phyloP scores from a whole-genome alignment of 1,284 basidiomycete species.

The Malassezia caprae region DNA sequence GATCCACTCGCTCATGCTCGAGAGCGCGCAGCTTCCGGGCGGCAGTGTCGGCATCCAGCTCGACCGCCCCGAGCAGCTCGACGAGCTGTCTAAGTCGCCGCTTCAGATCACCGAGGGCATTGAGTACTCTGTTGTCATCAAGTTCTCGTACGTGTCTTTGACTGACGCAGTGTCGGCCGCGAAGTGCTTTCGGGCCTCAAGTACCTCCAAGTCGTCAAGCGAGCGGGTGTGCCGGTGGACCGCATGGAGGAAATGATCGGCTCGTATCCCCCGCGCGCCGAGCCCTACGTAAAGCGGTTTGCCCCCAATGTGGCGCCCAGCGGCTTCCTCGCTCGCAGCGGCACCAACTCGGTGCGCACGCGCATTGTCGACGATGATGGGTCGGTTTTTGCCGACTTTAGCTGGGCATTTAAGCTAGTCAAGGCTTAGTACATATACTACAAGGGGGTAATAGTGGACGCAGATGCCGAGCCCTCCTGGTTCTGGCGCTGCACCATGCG shows the following conservation, averaged over 20 bases:
- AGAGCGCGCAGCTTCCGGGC: conserved; percentile 47
- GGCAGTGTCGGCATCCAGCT: conserved; percentile 51
- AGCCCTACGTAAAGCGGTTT: conserved; percentile 49
- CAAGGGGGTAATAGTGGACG: not conserved
- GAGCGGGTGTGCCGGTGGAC: conserved; percentile 65
- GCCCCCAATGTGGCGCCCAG: conserved; percentile 48
- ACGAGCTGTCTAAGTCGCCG: conserved; percentile 55
- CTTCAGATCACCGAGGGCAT: conserved; percentile 56
- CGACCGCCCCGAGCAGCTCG: conserved; percentile 50
- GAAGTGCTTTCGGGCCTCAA: conserved; percentile 73
- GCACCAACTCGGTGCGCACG: conserved; percentile 64
- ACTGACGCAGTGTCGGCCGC: conserved; percentile 54
- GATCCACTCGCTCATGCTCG: conserved; percentile 50
- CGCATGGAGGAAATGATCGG: conserved; percentile 83
- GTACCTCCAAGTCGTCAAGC: conserved; percentile 68
- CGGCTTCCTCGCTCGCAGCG: conserved; percentile 67
- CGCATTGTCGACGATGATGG: conserved; percentile 70
- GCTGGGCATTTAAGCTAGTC: conserved; percentile 41
- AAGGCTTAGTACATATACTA: not conserved
- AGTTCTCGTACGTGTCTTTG: conserved; percentile 57
- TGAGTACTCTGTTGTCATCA: conserved; percentile 68
- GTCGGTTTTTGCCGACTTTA: conserved; percentile 56
- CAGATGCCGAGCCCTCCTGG: not conserved
- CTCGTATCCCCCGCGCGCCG: conserved; percentile 58
- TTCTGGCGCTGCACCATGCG: conserved; percentile 11